Evolutionary conservation across 179 eudicot species (phyloP).

Genomic region (Sideroxylon spinosum): DNA sequence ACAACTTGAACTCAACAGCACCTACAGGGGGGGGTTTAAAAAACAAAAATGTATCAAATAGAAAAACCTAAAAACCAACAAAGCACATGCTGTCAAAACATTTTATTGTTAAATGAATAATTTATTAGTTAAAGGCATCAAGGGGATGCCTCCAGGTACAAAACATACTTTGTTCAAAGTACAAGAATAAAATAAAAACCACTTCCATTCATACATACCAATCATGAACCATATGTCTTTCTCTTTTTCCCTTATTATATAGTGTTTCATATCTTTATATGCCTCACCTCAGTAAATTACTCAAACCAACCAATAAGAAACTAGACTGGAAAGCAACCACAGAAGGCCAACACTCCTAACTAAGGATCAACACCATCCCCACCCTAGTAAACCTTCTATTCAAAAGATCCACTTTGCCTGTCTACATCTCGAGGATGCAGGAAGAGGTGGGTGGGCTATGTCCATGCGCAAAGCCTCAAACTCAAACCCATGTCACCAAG

Average conservation of each 20-base stretch:
- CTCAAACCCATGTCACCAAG: neutral
- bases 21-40: conserved; percentile 36
- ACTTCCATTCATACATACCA: neutral
- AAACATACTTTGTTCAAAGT: neutral
- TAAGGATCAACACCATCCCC: neutral
- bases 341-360: neutral
- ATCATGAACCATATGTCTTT: neutral
- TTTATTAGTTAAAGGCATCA: no score
- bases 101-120: no score
- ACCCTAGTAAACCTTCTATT: neutral
- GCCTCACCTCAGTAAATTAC: neutral
- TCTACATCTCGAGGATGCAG: neutral
- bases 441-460: neutral
- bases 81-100: neutral
- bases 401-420: neutral
- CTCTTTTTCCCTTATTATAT: neutral
- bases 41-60: conserved; percentile 12
- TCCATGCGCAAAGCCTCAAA: neutral
- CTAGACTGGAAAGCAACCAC: neutral
- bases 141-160: no score
- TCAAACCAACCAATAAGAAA: neutral
- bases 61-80: neutral
- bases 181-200: neutral
- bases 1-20: conserved; percentile 88
- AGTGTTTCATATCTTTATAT: neutral